Evolutionary conservation across 495 filamentous ascomycete species (phyloP).

Genomic region (Penicillium pancosmium): DNA sequence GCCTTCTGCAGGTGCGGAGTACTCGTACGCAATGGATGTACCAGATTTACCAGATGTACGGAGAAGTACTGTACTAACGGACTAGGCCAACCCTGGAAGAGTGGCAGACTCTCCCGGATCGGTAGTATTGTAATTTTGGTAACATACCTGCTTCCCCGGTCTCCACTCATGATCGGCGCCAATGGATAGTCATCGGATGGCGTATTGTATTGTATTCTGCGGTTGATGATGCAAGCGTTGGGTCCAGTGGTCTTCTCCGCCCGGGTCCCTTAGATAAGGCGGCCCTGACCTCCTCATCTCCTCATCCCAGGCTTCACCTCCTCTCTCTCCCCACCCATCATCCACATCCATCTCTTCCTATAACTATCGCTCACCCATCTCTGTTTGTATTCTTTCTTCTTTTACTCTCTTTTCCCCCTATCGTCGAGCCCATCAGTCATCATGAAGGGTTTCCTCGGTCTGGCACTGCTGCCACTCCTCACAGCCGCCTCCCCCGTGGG

Average conservation of each 20-base stretch:
- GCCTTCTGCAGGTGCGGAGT: no score
- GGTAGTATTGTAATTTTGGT: background rate
- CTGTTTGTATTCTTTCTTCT: conserved; percentile 25
- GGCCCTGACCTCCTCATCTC: conserved; percentile 46
- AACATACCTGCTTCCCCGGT: conserved; percentile 3
- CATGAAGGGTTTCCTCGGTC: conserved; percentile 74
- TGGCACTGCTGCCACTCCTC: conserved; percentile 66
- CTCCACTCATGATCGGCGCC: conserved; percentile 22
- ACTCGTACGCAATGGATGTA: no score
- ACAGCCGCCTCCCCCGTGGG: conserved; percentile 72
- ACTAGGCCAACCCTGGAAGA: background rate
- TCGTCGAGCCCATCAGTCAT: conserved; percentile 52
- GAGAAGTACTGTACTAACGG: no score
- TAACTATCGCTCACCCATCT: conserved; percentile 25
- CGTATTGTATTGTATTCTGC: conserved; percentile 34
- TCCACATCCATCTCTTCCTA: conserved; percentile 24
- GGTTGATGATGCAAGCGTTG: conserved; percentile 8
- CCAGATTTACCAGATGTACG: no score
- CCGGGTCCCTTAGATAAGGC: conserved; percentile 36
- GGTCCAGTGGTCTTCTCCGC: conserved; percentile 46
- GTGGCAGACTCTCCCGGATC: background rate
- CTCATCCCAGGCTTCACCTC: conserved; percentile 25
- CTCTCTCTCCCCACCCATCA: conserved; percentile 16
- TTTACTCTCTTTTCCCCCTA: conserved; percentile 17
- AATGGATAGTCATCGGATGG: conserved; percentile 31